Evolutionary conservation across 2,329 filamentous ascomycete species (phyloP), one percentile per base, ranked within the genome.

Genomic region (Ambrosiella cleistominuta): DNA sequence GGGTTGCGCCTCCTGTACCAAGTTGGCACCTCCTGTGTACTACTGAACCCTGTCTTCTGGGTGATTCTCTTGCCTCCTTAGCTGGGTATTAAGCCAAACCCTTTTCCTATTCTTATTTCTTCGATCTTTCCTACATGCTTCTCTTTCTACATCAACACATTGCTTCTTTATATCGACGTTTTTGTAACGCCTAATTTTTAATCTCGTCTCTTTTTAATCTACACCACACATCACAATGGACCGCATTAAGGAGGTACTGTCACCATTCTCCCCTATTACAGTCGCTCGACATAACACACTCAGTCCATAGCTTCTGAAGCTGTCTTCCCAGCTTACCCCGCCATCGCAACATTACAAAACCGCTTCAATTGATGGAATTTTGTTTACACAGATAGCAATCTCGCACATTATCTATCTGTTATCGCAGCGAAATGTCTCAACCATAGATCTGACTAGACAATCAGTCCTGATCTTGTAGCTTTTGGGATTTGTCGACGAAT

Each of bases 231-330:
- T 59, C 59, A 55, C 59, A 60, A 91, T 91, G 87, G 87, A 93
- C 73, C 85, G 85, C 74, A 90, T 93, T 72, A 90, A 88, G 83
- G 84, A 89, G 79, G 86, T 90, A 73, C 77, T 84, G 51, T 53
- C 51, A 53, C 38, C 2, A 53, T 36, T 36, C 37, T 47, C 5
- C 44, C 44, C 44, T 17, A 15, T n/a, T n/a, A 13, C 44, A 47
- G 44, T 17, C 19, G 19, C 44, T n/a, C 44, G 44, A 17, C 44
- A 47, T 47, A 17, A 13, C 19, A 17, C 6, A 2, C 44, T n/a
- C 11, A 3, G n/a, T 17, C 8, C 44, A 42, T 42, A 47, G 44
- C 44, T 47, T 15, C 44, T n/a, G 19, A 15, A 13, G 11, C n/a
- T 17, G 44, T 47, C n/a, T 47, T 17, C n/a, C n/a, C n/a, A 47